These are phyloP conservation scores for Moricandia moricandioides DNA, from an alignment of 345 rosid genomes.

Conservation along the genomic window DNA sequence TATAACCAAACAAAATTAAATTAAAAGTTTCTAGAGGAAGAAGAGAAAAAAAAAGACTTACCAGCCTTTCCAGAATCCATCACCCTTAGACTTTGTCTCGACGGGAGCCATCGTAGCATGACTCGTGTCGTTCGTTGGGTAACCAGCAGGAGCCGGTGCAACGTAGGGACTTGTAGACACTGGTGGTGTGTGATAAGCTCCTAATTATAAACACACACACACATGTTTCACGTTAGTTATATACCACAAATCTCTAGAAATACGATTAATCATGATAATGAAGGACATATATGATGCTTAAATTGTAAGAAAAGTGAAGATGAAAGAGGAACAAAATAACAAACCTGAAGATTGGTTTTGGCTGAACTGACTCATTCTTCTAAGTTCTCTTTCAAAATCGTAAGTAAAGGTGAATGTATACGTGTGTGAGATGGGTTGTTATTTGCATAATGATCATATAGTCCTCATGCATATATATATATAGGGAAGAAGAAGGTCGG, in stretches of 20 bases:
- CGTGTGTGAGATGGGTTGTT: background rate
- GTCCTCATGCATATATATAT: background rate
- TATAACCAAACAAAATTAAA: background rate
- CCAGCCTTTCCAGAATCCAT: slow-evolving; percentile 42
- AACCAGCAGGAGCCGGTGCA: slow-evolving; percentile 33
- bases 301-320: background rate
- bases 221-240: background rate
- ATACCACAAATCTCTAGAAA: background rate
- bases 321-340: background rate
- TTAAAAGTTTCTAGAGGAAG: background rate
- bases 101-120: slow-evolving; percentile 24
- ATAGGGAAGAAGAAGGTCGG: slow-evolving; percentile 22
- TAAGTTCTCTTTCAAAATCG: background rate
- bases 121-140: slow-evolving; percentile 28
- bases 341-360: slow-evolving; percentile 30
- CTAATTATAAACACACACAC: slow-evolving; percentile 1
- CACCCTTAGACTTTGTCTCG: slow-evolving; percentile 37
- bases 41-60: background rate
- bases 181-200: slow-evolving; percentile 34
- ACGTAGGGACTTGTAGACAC: slow-evolving; percentile 31
- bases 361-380: slow-evolving; percentile 32
- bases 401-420: background rate
- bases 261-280: background rate
- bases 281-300: background rate
- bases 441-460: background rate